Evolutionary conservation across 2,329 filamentous ascomycete genomes (phyloP), one percentile per base, ranked within the genome.

Genomic region (Oidium heveae): DNA sequence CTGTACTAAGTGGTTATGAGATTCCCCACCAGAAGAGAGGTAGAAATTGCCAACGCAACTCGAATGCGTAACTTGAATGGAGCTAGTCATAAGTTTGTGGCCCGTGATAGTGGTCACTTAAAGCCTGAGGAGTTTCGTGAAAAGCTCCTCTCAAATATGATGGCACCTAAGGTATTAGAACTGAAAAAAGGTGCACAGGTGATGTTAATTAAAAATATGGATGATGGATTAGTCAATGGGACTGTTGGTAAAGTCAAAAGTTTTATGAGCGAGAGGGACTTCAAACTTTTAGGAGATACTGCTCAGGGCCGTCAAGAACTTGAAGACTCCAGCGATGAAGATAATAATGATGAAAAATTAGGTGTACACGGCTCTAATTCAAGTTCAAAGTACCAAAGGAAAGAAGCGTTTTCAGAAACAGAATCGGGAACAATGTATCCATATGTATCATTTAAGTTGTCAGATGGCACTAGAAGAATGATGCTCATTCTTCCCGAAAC

Each of bases 191-290:
- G 87, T 10, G 86, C 91, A 0, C 93, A 98, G 65, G 93, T 98
- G 47, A 98, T 98, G 91, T 72, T 98, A n/a, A 95, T 98, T 72
- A 98, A 98, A 68, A 98, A 98, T 62, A 82, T 96, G 69, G 91
- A 98, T 63, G 86, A 94, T 41, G 81, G 78, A 0, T 74, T 98
- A 0, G 91, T 96, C 60, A 98, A 98, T 64, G 91, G 91, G 4
- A 94, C 89, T 0, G 73, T 98, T 10, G 91, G 91, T 24, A 88
- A 84, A 57, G 83, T 98, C 4, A 74, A 82, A 13, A 78, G 75
- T 6, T 94, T 94, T 67, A 88, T 87, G 81, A 77, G 73, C 54
- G 77, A 82, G 59, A 69, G 71, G 46, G 75, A 72, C 32, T 83
- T 80, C 59, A 74, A 74, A 53, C 66, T 71, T 46, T 79, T 78